Conservation (phyloP, 2,329 filamentous ascomycete genomes). For the Alternaria ethzedia region DNA sequence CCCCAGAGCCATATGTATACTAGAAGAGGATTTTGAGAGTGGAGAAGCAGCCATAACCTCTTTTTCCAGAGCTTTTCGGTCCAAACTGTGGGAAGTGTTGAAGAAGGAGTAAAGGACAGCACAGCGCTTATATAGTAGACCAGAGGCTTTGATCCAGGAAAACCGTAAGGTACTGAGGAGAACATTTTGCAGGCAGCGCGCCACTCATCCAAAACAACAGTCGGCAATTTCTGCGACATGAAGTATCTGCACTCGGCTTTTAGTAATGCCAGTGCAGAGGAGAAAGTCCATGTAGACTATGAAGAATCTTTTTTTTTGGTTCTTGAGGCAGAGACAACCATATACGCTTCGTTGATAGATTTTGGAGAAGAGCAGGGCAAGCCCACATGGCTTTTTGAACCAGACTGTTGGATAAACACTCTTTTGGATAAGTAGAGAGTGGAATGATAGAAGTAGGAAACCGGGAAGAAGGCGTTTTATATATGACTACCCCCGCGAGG, state of each 20-base stretch:
- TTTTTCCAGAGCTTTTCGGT: not conserved
- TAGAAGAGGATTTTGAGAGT: not conserved
- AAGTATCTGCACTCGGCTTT: too few relatives aligned
- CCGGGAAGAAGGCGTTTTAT: not conserved
- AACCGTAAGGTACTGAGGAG: too few relatives aligned
- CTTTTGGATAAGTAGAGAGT: not conserved
- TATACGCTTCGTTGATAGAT: not conserved
- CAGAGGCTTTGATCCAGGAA: rapidly evolving
- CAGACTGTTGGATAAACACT: not conserved
- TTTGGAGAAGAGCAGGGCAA: not conserved
- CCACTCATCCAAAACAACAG: not conserved
- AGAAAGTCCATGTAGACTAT: not conserved
- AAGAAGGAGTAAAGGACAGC: not conserved
- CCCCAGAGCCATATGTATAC: not conserved
- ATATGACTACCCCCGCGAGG: not conserved
- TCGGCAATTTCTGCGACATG: too few relatives aligned
- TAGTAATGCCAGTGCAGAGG: not conserved
- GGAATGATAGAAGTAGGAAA: not conserved
- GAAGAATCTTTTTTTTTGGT: not conserved
- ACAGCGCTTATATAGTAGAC: not conserved
- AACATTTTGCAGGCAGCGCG: not conserved
- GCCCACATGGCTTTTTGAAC: not conserved
- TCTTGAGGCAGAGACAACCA: not conserved
- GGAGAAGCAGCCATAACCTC: not conserved
- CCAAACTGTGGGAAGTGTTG: not conserved